phyloP scores from a whole-genome alignment of 2,329 filamentous ascomycete genomes.

The Elsinoe ampelina region DNA sequence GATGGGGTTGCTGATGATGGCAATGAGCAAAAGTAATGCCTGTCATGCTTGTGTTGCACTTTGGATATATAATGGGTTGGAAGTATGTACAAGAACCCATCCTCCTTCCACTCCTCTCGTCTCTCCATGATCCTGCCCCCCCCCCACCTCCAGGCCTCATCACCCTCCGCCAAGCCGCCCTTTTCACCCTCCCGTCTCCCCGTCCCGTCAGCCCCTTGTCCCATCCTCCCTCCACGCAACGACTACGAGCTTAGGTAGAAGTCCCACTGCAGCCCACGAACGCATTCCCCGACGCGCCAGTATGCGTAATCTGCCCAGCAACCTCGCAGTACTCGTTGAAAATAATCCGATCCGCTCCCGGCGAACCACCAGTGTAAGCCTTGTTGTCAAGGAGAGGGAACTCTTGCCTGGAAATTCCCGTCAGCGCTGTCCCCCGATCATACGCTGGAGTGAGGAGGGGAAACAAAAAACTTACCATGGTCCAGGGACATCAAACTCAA shows the following conservation, averaged over 20 bases:
- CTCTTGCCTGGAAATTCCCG: conserved; percentile 39
- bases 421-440: too few species aligned
- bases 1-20: too few species aligned
- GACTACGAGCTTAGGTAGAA: conserved; percentile 8
- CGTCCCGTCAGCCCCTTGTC: not conserved
- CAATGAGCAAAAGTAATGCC: too few species aligned
- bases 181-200: not conserved
- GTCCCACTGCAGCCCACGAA: conserved; percentile 54
- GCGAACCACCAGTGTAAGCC: conserved; percentile 50
- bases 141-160: not conserved
- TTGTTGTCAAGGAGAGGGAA: conserved; percentile 47
- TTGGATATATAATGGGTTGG: too few species aligned
- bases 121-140: not conserved
- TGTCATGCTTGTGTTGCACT: too few species aligned
- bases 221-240: not conserved
- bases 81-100: conserved; percentile 1
- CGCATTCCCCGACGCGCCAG: conserved; percentile 56
- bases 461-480: conserved; percentile 40
- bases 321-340: conserved; percentile 49
- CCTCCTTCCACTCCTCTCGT: not conserved
- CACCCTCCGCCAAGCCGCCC: not conserved
- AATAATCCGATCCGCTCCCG: conserved; percentile 58
- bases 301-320: conserved; percentile 61
- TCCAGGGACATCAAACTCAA: conserved; percentile 47
- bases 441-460: too few species aligned